Conservation (phyloP, 2,329 filamentous ascomycete genomes). For the Apiospora pterosperma region DNA sequence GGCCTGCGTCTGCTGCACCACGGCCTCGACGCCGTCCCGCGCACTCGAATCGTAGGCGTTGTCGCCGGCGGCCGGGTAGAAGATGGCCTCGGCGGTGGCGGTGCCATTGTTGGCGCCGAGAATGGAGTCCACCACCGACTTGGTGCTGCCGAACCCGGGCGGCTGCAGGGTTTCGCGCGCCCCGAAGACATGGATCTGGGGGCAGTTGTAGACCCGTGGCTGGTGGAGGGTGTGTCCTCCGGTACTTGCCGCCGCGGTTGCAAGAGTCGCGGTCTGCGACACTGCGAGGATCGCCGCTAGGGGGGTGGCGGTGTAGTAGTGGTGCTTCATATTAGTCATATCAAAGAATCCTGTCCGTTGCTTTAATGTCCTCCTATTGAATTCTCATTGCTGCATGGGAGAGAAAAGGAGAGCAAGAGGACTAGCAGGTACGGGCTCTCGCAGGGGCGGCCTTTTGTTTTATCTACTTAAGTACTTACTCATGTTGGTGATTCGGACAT, state of each 20-base stretch:
- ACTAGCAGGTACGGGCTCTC: no score
- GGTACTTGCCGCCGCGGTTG: neutral
- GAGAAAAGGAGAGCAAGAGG: no score
- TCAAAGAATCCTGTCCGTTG: neutral
- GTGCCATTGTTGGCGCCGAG: slow-evolving; percentile 34
- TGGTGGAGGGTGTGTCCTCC: neutral
- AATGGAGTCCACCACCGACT: slow-evolving; percentile 41
- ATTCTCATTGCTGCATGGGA: no score
- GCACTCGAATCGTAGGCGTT: slow-evolving; percentile 49
- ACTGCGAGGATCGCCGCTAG: neutral
- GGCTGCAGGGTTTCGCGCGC: slow-evolving; percentile 47
- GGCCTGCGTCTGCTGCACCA: slow-evolving; percentile 39
- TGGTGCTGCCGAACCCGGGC: slow-evolving; percentile 40
- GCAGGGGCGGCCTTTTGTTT: neutral
- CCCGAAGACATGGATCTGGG: slow-evolving; percentile 44
- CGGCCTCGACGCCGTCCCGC: slow-evolving; percentile 48
- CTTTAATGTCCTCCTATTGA: neutral
- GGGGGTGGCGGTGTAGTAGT: neutral
- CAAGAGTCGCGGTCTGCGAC: neutral
- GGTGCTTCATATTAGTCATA: neutral
- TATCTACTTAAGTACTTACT: neutral
- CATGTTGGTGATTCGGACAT: neutral
- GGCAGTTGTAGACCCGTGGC: slow-evolving; percentile 26
- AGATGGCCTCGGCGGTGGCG: slow-evolving; percentile 42
- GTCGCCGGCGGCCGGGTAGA: slow-evolving; percentile 53